These are phyloP conservation scores for Ceratobasidium papillatum DNA, from an alignment of 1,284 basidiomycete species.

Conservation along the genomic window DNA sequence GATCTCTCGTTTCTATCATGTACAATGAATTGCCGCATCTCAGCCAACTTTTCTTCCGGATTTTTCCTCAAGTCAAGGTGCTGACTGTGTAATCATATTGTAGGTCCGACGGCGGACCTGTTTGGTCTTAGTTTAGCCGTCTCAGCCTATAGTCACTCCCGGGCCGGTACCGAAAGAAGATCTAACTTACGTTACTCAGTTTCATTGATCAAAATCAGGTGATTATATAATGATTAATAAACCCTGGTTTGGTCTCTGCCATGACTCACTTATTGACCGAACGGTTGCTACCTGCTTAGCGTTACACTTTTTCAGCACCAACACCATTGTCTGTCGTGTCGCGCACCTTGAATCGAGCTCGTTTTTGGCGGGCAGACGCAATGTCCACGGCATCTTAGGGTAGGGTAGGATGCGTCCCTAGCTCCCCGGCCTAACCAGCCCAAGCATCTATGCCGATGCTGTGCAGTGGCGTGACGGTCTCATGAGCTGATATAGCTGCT, in stretches of 20 bases:
- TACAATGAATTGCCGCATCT: background rate
- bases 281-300: background rate
- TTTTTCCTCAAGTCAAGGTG: no score
- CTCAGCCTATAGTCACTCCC: background rate
- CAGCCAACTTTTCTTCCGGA: background rate
- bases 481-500: background rate
- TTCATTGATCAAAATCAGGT: background rate
- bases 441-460: constrained; percentile 14
- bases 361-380: background rate
- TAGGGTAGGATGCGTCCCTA: constrained; percentile 11
- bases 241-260: background rate
- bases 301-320: background rate
- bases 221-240: background rate
- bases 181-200: background rate
- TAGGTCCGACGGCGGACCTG: background rate
- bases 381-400: background rate
- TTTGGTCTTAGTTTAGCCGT: background rate
- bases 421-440: background rate
- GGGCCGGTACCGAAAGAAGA: background rate
- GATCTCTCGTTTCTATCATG: constrained; percentile 1
- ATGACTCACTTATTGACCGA: constrained; percentile 1
- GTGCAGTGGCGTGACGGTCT: constrained; percentile 33
- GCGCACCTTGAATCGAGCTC: background rate
- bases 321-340: background rate
- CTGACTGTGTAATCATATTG: background rate